Percentiles rank a stretch among this genome's conserved stretches.
These are phyloP conservation scores for Sclerotinia sclerotiorum DNA, from an alignment of 2,329 filamentous ascomycete species.

Conservation along the genomic window DNA sequence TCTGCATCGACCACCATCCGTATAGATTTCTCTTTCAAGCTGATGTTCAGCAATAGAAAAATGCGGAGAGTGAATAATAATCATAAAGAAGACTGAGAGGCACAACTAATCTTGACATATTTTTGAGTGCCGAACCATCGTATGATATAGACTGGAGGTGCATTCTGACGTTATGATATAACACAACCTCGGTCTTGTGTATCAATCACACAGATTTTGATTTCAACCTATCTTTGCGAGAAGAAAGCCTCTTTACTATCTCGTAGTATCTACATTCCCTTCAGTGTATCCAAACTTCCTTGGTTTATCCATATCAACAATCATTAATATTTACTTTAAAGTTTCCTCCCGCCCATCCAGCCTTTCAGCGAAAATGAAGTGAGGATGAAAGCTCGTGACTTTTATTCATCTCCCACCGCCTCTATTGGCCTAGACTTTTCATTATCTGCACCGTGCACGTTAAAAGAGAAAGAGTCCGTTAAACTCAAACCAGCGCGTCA, in stretches of 20 bases:
- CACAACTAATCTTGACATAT: too few relatives aligned
- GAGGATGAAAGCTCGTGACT: slow-evolving; percentile 7
- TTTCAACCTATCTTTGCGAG: not conserved
- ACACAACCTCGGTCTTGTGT: not conserved
- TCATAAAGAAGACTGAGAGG: not conserved
- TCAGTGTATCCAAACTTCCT: not conserved
- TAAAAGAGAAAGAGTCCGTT: not conserved
- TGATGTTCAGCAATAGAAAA: not conserved
- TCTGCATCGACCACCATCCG: not conserved
- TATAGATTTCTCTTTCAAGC: not conserved
- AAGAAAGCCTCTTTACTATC: too few relatives aligned
- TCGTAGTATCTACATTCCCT: too few relatives aligned
- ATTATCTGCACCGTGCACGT: not conserved
- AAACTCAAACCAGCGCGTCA: slow-evolving; percentile 16
- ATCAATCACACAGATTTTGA: not conserved
- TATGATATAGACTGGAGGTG: not conserved
- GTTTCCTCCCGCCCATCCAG: not conserved
- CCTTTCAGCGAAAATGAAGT: not conserved
- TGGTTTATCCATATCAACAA: not conserved
- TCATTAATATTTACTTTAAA: not conserved
- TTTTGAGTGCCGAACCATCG: too few relatives aligned
- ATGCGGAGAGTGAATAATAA: too few relatives aligned
- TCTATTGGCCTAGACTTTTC: not conserved
- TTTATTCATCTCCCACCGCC: not conserved
- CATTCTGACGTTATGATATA: not conserved